These are phyloP conservation scores for Myxozyma melibiosi DNA, from an alignment of 805 yeast species.

Conservation along the genomic window DNA sequence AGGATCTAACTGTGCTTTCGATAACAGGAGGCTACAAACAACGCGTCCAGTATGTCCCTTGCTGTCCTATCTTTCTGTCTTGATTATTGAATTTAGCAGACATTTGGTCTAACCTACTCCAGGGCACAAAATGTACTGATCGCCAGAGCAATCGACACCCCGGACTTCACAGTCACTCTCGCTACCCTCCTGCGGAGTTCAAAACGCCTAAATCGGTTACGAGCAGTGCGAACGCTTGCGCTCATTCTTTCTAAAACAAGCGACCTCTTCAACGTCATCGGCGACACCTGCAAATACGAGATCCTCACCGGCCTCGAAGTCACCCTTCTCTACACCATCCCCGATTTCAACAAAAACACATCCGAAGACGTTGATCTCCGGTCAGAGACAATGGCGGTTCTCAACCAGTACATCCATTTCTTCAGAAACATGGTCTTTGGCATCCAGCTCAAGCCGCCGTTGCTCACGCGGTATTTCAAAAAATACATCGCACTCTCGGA, in stretches of 20 bases:
- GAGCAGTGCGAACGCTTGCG: not conserved
- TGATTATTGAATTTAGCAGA: too few species aligned
- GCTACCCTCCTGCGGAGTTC: not conserved
- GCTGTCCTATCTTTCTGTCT: too few species aligned
- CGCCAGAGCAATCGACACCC: not conserved
- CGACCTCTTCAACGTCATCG: not conserved
- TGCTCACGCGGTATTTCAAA: constrained; percentile 15
- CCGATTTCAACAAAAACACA: not conserved
- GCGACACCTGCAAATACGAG: constrained; percentile 6
- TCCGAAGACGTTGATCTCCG: constrained; percentile 13
- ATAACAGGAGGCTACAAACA: not conserved
- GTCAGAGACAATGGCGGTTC: constrained; percentile 3
- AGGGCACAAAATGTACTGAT: constrained; percentile 3
- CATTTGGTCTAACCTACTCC: too few species aligned
- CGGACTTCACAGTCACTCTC: not conserved
- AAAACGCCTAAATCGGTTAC: not conserved
- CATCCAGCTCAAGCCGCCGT: not conserved
- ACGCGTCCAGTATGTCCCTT: not conserved
- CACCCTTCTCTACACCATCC: constrained; percentile 3
- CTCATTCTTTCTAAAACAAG: constrained; percentile 3
- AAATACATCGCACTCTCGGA: constrained; percentile 1
- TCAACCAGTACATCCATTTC: constrained; percentile 9
- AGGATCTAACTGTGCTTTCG: not conserved
- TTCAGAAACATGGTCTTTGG: not conserved
- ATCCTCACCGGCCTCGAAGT: constrained; percentile 1